These are phyloP conservation scores for Marasmius oreades DNA, from an alignment of 1,284 basidiomycete genomes.

Conservation along the genomic window DNA sequence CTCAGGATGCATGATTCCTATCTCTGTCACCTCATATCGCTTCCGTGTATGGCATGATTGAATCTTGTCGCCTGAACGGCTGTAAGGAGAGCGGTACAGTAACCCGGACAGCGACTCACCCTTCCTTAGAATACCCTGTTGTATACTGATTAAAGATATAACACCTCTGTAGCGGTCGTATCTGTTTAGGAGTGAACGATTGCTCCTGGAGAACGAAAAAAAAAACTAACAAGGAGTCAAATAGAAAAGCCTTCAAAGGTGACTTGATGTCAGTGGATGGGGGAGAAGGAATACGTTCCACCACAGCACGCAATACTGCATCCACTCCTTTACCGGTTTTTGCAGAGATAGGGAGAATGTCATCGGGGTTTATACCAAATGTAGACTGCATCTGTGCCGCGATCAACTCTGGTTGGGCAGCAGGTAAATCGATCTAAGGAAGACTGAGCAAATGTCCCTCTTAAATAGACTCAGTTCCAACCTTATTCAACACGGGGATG, in stretches of 20 bases:
- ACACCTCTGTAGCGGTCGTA: slow-evolving; percentile 98
- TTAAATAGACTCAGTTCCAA: slow-evolving; percentile 24
- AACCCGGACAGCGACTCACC: slow-evolving; percentile 32
- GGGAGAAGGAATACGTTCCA: slow-evolving; percentile 82
- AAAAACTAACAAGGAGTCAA: slow-evolving; percentile 81
- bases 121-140: slow-evolving; percentile 61
- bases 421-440: slow-evolving; percentile 80
- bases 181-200: slow-evolving; percentile 37
- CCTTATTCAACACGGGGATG: slow-evolving; percentile 95
- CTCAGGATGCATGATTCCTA: slow-evolving; percentile 92
- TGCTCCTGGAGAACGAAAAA: slow-evolving; percentile 5
- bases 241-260: slow-evolving; percentile 83
- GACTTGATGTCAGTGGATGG: slow-evolving; percentile 38
- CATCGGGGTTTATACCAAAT: slow-evolving; percentile 72
- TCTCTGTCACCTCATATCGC: slow-evolving; percentile 88
- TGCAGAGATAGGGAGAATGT: slow-evolving; percentile 82
- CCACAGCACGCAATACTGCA: slow-evolving; percentile 73
- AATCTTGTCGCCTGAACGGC: slow-evolving; percentile 77
- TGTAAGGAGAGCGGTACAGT: slow-evolving; percentile 7
- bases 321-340: slow-evolving; percentile 89
- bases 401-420: slow-evolving; percentile 79
- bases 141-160: slow-evolving; percentile 87
- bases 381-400: slow-evolving; percentile 78
- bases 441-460: neutral
- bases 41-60: slow-evolving; percentile 84